Evolutionary conservation across 2,329 filamentous ascomycete species (phyloP).

Genomic region (Stachybotrys chartarum): DNA sequence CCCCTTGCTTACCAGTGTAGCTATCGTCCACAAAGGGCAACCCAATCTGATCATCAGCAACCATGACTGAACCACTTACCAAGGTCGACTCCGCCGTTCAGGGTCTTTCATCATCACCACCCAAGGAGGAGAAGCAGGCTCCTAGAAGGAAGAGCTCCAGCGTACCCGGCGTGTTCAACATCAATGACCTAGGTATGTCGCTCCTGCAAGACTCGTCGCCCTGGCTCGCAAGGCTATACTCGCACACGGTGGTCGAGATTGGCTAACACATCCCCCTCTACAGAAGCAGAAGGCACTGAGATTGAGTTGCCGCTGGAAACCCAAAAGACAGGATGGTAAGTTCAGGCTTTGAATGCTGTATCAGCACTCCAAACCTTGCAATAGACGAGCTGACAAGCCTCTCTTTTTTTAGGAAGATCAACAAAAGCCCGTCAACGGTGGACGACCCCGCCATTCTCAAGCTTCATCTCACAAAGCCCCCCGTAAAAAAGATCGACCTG

Average conservation of each 20-base stretch:
- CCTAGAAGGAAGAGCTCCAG: conserved; percentile 68
- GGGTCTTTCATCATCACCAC: conserved; percentile 62
- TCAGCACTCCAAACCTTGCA: background rate
- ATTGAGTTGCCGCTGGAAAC: conserved; percentile 74
- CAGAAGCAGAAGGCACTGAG: conserved; percentile 68
- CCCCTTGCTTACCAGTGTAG: conserved; percentile 14
- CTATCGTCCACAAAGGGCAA: conserved; percentile 4
- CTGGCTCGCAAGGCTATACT: background rate
- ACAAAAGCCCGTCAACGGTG: conserved; percentile 69
- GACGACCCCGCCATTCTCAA: conserved; percentile 83
- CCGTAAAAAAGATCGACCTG: conserved; percentile 90
- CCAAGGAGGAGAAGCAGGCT: conserved; percentile 49
- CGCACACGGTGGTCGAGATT: background rate
- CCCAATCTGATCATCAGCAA: conserved; percentile 12
- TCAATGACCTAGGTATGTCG: conserved; percentile 74
- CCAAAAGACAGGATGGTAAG: conserved; percentile 82
- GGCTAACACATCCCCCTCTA: conserved; percentile 8
- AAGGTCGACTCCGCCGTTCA: conserved; percentile 92
- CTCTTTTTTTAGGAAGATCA: conserved; percentile 70
- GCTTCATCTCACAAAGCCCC: conserved; percentile 70
- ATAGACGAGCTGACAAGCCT: conserved; percentile 5
- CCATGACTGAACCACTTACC: conserved; percentile 52
- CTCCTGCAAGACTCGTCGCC: background rate
- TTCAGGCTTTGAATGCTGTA: conserved; percentile 4
- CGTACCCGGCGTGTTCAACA: conserved; percentile 61